These are phyloP conservation scores for Aspergillus fumigatus DNA, from an alignment of 2,329 filamentous ascomycete genomes.

Conservation along the genomic window DNA sequence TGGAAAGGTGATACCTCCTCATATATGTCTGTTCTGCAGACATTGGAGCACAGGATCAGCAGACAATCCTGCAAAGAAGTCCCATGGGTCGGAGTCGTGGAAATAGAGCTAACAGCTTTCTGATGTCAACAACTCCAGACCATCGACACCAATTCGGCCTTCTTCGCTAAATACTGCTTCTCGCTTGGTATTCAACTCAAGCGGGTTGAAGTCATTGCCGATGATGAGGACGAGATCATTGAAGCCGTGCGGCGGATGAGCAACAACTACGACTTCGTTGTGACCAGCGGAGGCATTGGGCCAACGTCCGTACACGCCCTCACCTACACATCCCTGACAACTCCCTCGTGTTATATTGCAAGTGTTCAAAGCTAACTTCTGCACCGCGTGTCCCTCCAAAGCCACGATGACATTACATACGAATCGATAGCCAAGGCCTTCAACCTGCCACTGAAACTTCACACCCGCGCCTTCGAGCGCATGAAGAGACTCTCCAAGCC, in stretches of 20 bases:
- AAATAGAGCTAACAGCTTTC: neutral
- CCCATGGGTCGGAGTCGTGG: neutral
- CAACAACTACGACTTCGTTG: constrained; percentile 83
- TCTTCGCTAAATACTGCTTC: constrained; percentile 64
- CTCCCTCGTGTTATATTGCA: neutral
- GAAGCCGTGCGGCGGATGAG: constrained; percentile 87
- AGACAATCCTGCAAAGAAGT: neutral
- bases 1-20: constrained; percentile 65
- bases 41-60: neutral
- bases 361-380: constrained; percentile 5
- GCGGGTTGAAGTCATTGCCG: constrained; percentile 85
- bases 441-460: constrained; percentile 67
- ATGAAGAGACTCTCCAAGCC: constrained; percentile 80
- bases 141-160: constrained; percentile 62
- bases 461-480: constrained; percentile 69
- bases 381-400: constrained; percentile 33
- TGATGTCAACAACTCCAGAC: constrained; percentile 42
- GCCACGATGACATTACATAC: constrained; percentile 98
- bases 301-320: constrained; percentile 64
- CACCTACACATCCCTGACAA: neutral
- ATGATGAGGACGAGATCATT: constrained; percentile 85
- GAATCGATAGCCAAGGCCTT: constrained; percentile 90
- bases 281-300: constrained; percentile 92
- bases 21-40: neutral
- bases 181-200: constrained; percentile 65